Conservation (phyloP, 1,284 basidiomycete genomes). For the Phlebopus sp. region DNA sequence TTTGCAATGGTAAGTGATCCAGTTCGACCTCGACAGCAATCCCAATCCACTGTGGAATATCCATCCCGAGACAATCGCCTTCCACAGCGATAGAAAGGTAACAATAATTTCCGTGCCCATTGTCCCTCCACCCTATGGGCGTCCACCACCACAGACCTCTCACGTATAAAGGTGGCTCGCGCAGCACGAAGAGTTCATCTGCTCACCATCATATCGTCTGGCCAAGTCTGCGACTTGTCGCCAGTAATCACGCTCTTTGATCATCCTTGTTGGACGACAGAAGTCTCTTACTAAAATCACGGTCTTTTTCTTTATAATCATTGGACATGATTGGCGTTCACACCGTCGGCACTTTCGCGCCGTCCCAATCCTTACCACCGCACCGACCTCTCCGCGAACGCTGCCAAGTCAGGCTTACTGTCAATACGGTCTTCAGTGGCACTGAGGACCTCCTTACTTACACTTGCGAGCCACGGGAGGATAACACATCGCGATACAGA, state of each 20-base stretch:
- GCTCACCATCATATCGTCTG: too few species aligned
- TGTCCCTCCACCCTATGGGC: too few species aligned
- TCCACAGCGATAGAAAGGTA: too few species aligned
- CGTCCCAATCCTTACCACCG: background rate
- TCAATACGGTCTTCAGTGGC: constrained; percentile 10
- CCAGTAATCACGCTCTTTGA: background rate
- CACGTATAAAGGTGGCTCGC: too few species aligned
- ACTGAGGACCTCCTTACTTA: background rate
- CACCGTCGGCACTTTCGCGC: background rate
- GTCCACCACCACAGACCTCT: too few species aligned
- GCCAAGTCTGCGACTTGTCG: background rate
- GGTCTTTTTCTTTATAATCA: background rate
- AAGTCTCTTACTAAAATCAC: background rate
- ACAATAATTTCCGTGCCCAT: too few species aligned
- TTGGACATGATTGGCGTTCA: background rate
- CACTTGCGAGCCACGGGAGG: background rate
- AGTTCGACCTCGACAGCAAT: too few species aligned
- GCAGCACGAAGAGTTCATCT: too few species aligned
- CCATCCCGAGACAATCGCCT: too few species aligned
- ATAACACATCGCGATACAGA: background rate
- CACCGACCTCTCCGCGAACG: constrained; percentile 8
- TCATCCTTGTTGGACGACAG: background rate
- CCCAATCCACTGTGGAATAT: too few species aligned
- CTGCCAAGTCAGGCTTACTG: constrained; percentile 3
- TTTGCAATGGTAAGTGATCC: too few species aligned